Conservation (phyloP, 495 filamentous ascomycete species). For the Lophiostoma macrostomum region DNA sequence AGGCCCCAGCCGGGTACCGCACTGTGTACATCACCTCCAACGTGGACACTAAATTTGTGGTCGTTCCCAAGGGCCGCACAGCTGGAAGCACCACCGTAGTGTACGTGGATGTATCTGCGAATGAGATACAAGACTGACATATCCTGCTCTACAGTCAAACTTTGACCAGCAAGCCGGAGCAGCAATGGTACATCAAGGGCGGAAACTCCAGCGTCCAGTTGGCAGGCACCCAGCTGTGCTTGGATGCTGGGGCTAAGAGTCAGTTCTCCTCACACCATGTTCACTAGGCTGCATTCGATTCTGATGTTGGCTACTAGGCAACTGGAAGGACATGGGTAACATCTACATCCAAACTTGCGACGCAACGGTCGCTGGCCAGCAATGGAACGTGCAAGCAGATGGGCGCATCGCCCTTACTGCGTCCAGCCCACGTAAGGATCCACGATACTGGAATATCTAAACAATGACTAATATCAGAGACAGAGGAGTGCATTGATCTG, state of each 20-base stretch:
- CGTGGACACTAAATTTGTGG: conserved; percentile 50
- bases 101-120: conserved; percentile 34
- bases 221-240: conserved; percentile 46
- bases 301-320: conserved; percentile 35
- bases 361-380: conserved; percentile 44
- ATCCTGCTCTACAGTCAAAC: conserved; percentile 40
- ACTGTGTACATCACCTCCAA: conserved; percentile 52
- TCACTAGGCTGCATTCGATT: not conserved
- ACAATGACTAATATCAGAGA: conserved; percentile 1
- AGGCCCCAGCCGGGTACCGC: conserved; percentile 46
- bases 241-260: conserved; percentile 52
- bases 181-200: conserved; percentile 51
- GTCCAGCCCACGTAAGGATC: conserved; percentile 45
- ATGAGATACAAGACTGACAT: not conserved
- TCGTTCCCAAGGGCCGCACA: conserved; percentile 45
- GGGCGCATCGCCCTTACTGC: conserved; percentile 48
- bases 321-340: conserved; percentile 54
- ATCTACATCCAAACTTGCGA: conserved; percentile 46
- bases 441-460: too few relatives aligned
- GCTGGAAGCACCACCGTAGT: conserved; percentile 45
- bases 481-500: conserved; percentile 53
- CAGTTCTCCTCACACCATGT: conserved; percentile 16
- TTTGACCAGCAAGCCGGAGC: conserved; percentile 42
- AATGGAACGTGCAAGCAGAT: conserved; percentile 49
- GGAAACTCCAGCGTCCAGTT: conserved; percentile 44